A percentile compares a stretch with the other conserved stretches of the same genome.
Evolutionary conservation across 1,139 yeast genomes (phyloP).

Genomic region (Zygoascus hellenicus): DNA sequence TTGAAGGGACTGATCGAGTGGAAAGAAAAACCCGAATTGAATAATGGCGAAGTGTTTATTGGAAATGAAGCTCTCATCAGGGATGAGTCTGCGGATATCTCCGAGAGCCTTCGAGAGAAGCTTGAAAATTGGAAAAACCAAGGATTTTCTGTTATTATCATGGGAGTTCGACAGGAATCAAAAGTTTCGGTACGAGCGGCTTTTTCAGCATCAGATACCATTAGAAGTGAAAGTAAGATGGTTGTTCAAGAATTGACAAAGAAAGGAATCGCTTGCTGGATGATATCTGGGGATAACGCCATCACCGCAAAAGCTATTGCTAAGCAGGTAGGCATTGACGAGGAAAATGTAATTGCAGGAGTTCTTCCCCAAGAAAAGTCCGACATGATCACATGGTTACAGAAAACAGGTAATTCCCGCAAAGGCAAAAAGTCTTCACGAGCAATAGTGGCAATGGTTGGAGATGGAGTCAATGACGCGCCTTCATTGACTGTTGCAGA

Average conservation of each 20-base stretch:
- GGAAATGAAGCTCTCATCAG: slow-evolving; percentile 58
- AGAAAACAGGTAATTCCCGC: slow-evolving; percentile 32
- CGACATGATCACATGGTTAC: slow-evolving; percentile 50
- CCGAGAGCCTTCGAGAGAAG: slow-evolving; percentile 29
- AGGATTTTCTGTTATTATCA: slow-evolving; percentile 57
- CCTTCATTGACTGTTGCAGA: slow-evolving; percentile 87
- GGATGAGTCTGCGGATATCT: slow-evolving; percentile 39
- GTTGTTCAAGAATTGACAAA: slow-evolving; percentile 47
- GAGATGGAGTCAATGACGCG: slow-evolving; percentile 95
- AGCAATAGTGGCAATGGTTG: slow-evolving; percentile 57
- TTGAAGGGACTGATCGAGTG: slow-evolving; percentile 40
- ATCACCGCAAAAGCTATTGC: slow-evolving; percentile 68
- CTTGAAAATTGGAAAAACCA: slow-evolving; percentile 53
- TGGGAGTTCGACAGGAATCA: slow-evolving; percentile 42
- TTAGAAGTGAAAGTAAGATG: slow-evolving; percentile 54
- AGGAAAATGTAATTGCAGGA: slow-evolving; percentile 56
- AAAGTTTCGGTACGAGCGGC: slow-evolving; percentile 41
- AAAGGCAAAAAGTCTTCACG: slow-evolving; percentile 22
- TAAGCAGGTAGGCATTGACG: slow-evolving; percentile 50
- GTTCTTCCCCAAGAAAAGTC: slow-evolving; percentile 73
- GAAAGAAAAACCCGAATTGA: slow-evolving; percentile 10
- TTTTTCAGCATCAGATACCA: slow-evolving; percentile 58
- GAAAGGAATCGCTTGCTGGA: slow-evolving; percentile 55
- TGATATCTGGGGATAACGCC: slow-evolving; percentile 65
- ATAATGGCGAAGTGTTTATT: slow-evolving; percentile 40